Evolutionary conservation across 345 rosid species (phyloP).

Genomic region (Lepidium aucheri): DNA sequence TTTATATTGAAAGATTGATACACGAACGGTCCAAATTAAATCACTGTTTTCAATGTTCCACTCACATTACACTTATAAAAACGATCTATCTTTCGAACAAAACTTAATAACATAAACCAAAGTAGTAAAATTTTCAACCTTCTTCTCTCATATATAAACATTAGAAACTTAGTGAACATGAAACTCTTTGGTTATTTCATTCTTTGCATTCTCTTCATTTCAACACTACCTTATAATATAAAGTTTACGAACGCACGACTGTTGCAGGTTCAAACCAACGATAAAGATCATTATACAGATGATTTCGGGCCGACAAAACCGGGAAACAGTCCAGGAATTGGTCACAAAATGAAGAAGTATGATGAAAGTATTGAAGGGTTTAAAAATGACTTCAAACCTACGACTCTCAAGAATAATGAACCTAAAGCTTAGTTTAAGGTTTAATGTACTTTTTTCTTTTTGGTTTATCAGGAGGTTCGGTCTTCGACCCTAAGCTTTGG

Average conservation of each 20-base stretch:
- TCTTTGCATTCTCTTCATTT: neutral
- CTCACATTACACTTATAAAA: conserved; percentile 24
- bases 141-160: neutral
- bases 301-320: conserved; percentile 34
- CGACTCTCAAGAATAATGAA: conserved; percentile 16
- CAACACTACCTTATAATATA: neutral
- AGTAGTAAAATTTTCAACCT: neutral
- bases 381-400: conserved; percentile 33
- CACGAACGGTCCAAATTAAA: conserved; percentile 19
- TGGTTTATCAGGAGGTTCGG: too few species aligned
- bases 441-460: neutral
- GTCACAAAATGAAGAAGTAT: conserved; percentile 20
- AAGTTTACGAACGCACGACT: conserved; percentile 5
- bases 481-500: too few species aligned
- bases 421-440: conserved; percentile 23
- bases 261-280: neutral
- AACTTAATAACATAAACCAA: neutral
- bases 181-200: conserved; percentile 1
- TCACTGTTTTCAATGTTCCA: conserved; percentile 16
- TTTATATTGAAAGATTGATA: neutral
- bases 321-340: conserved; percentile 40
- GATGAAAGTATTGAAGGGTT: neutral
- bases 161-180: conserved; percentile 1
- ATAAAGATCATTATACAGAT: conserved; percentile 9
- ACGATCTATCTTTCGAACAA: neutral